Conservation (phyloP, 176 grass and related monocot genomes). For the Alloteropsis semialata region DNA sequence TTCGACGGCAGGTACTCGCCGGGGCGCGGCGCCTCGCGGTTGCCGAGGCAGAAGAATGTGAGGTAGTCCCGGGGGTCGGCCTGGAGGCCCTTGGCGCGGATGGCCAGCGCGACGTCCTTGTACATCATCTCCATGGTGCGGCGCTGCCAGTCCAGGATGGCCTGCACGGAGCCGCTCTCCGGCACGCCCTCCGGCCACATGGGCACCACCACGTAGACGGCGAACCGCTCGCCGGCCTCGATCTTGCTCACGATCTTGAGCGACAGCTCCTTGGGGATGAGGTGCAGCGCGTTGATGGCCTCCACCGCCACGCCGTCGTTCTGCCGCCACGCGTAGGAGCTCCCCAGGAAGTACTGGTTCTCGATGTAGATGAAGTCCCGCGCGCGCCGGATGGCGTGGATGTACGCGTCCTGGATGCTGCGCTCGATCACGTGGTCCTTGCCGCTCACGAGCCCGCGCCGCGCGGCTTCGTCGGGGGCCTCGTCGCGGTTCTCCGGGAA, state of each 20-base stretch:
- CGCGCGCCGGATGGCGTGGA: slow-evolving; percentile 63
- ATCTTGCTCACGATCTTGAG: slow-evolving; percentile 70
- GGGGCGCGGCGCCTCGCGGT: slow-evolving; percentile 30
- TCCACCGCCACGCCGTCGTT: slow-evolving; percentile 33
- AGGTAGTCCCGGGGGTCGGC: slow-evolving; percentile 58
- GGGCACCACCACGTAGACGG: slow-evolving; percentile 64
- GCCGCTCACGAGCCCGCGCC: slow-evolving; percentile 33
- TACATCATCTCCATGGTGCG: slow-evolving; percentile 89
- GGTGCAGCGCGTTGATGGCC: slow-evolving; percentile 54
- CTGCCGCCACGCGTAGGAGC: slow-evolving; percentile 53
- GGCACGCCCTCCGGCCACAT: slow-evolving; percentile 75
- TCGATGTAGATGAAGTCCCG: slow-evolving; percentile 68
- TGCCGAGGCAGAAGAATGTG: slow-evolving; percentile 70
- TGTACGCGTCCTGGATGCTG: slow-evolving; percentile 79
- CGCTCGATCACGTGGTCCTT: slow-evolving; percentile 59
- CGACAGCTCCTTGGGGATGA: slow-evolving; percentile 63
- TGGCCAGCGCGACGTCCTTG: slow-evolving; percentile 37
- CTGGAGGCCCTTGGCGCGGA: slow-evolving; percentile 29
- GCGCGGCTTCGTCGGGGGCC: slow-evolving; percentile 34
- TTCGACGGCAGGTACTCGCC: slow-evolving; percentile 41
- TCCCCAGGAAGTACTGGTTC: slow-evolving; percentile 77
- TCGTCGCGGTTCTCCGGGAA: slow-evolving; percentile 37
- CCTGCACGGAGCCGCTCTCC: slow-evolving; percentile 60
- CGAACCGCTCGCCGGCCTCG: slow-evolving; percentile 45
- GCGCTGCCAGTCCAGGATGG: slow-evolving; percentile 70